These are phyloP conservation scores for Sphenostylis stenocarpa DNA, from an alignment of 306 rosid genomes.

Conservation along the genomic window DNA sequence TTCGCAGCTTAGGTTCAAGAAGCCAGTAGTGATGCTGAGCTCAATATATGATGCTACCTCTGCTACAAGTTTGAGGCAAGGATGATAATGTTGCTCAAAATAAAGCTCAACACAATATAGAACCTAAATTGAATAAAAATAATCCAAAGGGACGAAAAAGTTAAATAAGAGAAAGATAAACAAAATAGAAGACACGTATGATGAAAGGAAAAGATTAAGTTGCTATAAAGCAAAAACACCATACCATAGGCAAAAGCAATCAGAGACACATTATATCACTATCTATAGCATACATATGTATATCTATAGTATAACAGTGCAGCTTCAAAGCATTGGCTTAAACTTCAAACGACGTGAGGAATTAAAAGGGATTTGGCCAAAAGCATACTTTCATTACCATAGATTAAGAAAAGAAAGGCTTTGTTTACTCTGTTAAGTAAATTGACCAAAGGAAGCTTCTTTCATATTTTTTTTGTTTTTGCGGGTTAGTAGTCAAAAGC, in stretches of 20 bases:
- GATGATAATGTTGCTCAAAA: background rate
- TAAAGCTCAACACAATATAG: slow-evolving; percentile 3
- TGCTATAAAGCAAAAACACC: slow-evolving; percentile 17
- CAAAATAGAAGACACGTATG: slow-evolving; percentile 5
- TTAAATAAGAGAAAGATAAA: slow-evolving; percentile 7
- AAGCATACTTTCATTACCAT: background rate
- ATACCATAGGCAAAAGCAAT: background rate
- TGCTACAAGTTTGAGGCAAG: slow-evolving; percentile 20
- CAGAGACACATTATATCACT: slow-evolving; percentile 10
- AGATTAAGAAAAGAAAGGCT: background rate
- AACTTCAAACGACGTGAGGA: background rate
- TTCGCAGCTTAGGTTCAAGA: background rate
- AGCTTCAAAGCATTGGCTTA: background rate
- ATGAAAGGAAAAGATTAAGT: slow-evolving; percentile 8
- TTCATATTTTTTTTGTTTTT: background rate
- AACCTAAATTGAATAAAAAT: slow-evolving; percentile 23
- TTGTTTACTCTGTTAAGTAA: background rate
- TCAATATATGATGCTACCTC: background rate
- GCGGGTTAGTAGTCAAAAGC: background rate
- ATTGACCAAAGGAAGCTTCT: slow-evolving; percentile 1
- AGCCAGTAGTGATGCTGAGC: slow-evolving; percentile 12
- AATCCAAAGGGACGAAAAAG: background rate
- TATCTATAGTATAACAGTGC: background rate
- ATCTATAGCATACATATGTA: background rate
- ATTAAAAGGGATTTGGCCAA: background rate